These are phyloP conservation scores for Rhypophila decipiens DNA, from an alignment of 495 filamentous ascomycete species.

Conservation along the genomic window DNA sequence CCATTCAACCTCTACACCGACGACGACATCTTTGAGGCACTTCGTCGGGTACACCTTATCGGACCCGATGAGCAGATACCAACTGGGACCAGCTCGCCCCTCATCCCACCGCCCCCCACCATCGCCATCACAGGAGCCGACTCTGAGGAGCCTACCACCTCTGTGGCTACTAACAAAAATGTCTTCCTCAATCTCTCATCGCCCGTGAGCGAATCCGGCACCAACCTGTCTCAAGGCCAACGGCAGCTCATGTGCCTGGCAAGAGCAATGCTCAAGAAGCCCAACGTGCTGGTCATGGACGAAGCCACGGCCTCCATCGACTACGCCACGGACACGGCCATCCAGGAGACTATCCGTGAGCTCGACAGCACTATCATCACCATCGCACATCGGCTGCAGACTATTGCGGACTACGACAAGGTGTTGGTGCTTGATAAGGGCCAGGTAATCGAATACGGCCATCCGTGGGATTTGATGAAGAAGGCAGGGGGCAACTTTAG, in stretches of 20 bases:
- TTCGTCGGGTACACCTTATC: slow-evolving; percentile 89
- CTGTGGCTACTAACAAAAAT: slow-evolving; percentile 73
- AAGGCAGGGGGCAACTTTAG: slow-evolving; percentile 66
- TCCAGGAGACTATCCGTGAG: slow-evolving; percentile 90
- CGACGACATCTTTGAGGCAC: slow-evolving; percentile 79
- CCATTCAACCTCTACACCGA: slow-evolving; percentile 89
- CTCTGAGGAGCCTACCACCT: slow-evolving; percentile 18
- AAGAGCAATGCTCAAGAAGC: slow-evolving; percentile 84
- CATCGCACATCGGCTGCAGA: slow-evolving; percentile 95
- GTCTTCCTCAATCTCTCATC: slow-evolving; percentile 84
- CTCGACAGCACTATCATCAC: slow-evolving; percentile 91
- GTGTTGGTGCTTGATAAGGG: slow-evolving; percentile 95
- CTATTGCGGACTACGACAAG: slow-evolving; percentile 96
- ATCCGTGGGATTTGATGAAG: slow-evolving; percentile 72
- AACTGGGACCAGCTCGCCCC: slow-evolving; percentile 3
- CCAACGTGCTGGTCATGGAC: slow-evolving; percentile 95
- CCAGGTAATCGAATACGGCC: slow-evolving; percentile 76
- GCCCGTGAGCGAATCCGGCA: slow-evolving; percentile 82
- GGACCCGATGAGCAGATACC: slow-evolving; percentile 43
- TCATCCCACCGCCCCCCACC: slow-evolving; percentile 10
- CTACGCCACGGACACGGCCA: slow-evolving; percentile 91
- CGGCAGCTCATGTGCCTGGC: slow-evolving; percentile 93
- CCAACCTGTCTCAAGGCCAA: slow-evolving; percentile 95
- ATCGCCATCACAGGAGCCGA: slow-evolving; percentile 9
- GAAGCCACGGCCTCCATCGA: slow-evolving; percentile 98